Base-by-base conservation (phyloP, 23 red algal species). In the Gracilaria gracilis region DNA sequence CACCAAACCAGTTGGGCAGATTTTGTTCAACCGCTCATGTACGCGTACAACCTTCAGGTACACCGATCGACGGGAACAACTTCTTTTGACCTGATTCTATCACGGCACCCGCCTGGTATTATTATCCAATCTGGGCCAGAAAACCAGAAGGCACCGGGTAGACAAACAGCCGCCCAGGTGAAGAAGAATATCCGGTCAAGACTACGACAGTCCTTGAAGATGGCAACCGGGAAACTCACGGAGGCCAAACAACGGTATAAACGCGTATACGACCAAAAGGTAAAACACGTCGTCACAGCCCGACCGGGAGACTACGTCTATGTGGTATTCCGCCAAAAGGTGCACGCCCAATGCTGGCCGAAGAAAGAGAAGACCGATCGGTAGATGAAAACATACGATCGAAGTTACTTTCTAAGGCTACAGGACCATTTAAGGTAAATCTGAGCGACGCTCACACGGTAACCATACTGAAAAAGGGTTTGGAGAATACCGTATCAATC, bases 41-140 rank as follows among this genome's bases (percentile, higher is more conserved):
- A 77, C 27, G 71, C 65, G 0, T 90, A 77, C 46, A 90, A 90
- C 69, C 27, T 70, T 0, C 71, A 90, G 67, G 86, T 90, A 3
- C 69, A 90, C 72, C 32, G 66, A 6, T 50, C 58, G 2, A 65
- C 50, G 0, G n/a, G 17, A 38, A 59, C 65, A 5, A 72, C 83
- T 23, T 16, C 54, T 0, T 82, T 82, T 24, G 31, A 59, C 31
- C 54, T 82, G 16, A 31, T 82, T 6, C 79, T 82, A 36, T 62
- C 79, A 1, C 53, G 37, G 4, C 40, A 4, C 9, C 79, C 79
- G 0, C 72, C 4, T 4, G 42, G 42, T 7, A 77, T 77, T 50
- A 15, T 51, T 0, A 0, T 31, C 15, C 21, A 51, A 46, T 2
- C 72, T 2, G 27, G 27, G 6, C 72, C 42, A 11, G 5, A 4